Evolutionary conservation across 2,329 filamentous ascomycete species (phyloP).

Genomic region (Polychaeton citri): DNA sequence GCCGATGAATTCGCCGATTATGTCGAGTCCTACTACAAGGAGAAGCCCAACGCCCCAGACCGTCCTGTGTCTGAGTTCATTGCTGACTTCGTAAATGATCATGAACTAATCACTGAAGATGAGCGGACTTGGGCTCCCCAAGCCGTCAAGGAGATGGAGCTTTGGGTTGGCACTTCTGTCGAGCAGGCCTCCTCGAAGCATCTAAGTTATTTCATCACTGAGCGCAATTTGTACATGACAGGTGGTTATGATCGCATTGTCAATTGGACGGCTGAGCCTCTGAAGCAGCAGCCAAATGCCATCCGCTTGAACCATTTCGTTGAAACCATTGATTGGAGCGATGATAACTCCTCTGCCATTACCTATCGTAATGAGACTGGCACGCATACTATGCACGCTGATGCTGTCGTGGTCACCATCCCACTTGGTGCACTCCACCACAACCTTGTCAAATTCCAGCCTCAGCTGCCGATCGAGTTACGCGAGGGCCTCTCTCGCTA

Average conservation of each 20-base stretch:
- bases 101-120: constrained; percentile 28
- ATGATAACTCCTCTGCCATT: constrained; percentile 16
- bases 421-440: constrained; percentile 28
- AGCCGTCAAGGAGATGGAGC: constrained; percentile 29
- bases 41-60: constrained; percentile 28
- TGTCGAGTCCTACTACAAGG: constrained; percentile 28
- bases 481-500: constrained; percentile 24
- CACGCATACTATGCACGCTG: constrained; percentile 18
- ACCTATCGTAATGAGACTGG: constrained; percentile 14
- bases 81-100: constrained; percentile 26
- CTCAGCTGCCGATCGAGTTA: constrained; percentile 24
- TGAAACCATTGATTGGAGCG: constrained; percentile 26
- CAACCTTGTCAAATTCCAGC: constrained; percentile 27
- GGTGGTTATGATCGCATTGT: constrained; percentile 32
- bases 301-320: constrained; percentile 27
- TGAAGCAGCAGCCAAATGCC: constrained; percentile 21
- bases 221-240: constrained; percentile 33
- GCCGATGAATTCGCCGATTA: constrained; percentile 33
- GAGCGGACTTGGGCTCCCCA: constrained; percentile 32
- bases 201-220: constrained; percentile 30
- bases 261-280: constrained; percentile 26
- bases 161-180: constrained; percentile 30
- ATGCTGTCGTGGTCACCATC: constrained; percentile 27
- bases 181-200: constrained; percentile 30
- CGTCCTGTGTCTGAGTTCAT: constrained; percentile 27